Evolutionary conservation across 208 protist species (phyloP), one percentile per base, ranked within the genome.

Genomic region (Trypanosoma vivax): DNA sequence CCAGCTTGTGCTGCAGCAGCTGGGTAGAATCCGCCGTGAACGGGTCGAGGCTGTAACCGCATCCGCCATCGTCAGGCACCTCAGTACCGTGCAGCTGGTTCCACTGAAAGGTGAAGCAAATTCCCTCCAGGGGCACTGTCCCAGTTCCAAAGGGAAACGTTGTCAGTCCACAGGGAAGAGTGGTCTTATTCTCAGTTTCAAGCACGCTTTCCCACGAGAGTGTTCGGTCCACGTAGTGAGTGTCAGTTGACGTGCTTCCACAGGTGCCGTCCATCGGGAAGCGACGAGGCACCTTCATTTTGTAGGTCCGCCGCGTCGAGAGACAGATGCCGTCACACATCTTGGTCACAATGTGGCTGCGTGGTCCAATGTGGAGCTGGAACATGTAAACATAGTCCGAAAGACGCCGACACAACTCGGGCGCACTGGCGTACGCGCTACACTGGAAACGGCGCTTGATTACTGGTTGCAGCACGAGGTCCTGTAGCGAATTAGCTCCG

Each of bases 371-470:
- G 41, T 90, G 76, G 5, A 87, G 65, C 53, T 80, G 76, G 53
- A 91, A 88, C 24, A 88, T 66, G 50, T 88, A 71, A 35, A 82
- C 68, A 31, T 70, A 82, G 25, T 85, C 83, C 11, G 63, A 55
- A 11, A 90, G 49, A 31, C 50, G 43, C 38, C 59, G 49, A 41
- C 71, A 78, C 42, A 62, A 60, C 48, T 76, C 66, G 5, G 71
- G 73, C 6, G 65, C 47, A 19, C 64, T 38, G 3, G 60, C 53
- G 35, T 76, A 82, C 23, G 73, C 72, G 28, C 42, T 66, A 19
- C 60, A 64, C 13, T 71, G 68, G 61, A 83, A 88, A 23, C 62
- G 59, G 11, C 60, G 73, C 14, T 60, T 70, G 31, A 88, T 57
- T 25, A 68, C 64, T 27, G 70, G 76, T 43, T 70, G 67, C 23